These are phyloP conservation scores for Blastomyces silverae DNA, from an alignment of 2,329 filamentous ascomycete genomes.

Conservation along the genomic window DNA sequence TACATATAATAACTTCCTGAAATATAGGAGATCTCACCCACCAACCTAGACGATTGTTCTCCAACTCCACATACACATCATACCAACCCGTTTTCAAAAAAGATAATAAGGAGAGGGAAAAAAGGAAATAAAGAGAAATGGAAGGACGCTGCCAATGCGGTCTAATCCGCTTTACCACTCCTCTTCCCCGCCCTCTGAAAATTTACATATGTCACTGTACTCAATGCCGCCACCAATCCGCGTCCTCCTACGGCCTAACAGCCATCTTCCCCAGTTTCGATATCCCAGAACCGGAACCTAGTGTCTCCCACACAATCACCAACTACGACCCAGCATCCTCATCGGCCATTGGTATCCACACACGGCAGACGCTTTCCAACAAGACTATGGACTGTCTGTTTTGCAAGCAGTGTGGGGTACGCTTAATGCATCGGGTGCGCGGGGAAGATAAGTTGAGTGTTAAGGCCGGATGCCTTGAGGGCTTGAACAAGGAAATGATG, in stretches of 20 bases:
- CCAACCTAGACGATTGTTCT: not conserved
- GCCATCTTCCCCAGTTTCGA: constrained; percentile 63
- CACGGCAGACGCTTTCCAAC: constrained; percentile 53
- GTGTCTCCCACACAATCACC: not conserved
- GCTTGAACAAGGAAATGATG: constrained; percentile 55
- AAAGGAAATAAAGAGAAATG: constrained; percentile 41
- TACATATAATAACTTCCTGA: not conserved
- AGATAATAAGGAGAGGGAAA: not conserved
- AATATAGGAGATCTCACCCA: not conserved
- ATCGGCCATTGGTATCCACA: constrained; percentile 31
- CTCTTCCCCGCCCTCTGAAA: constrained; percentile 53
- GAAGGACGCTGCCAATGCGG: constrained; percentile 60
- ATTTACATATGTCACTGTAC: constrained; percentile 66
- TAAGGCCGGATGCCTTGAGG: constrained; percentile 52
- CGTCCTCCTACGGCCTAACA: constrained; percentile 61
- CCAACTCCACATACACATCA: not conserved
- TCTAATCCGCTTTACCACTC: constrained; percentile 56
- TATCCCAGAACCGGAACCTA: constrained; percentile 39
- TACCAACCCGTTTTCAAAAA: not conserved
- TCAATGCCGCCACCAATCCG: constrained; percentile 59
- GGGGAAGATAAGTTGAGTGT: constrained; percentile 47
- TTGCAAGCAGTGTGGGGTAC: constrained; percentile 59
- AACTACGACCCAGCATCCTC: not conserved
- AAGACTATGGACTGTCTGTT: constrained; percentile 59
- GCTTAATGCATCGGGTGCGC: constrained; percentile 56